Base-by-base conservation (phyloP, 2,329 filamentous ascomycete genomes). In the Xylariaceae sp. region DNA sequence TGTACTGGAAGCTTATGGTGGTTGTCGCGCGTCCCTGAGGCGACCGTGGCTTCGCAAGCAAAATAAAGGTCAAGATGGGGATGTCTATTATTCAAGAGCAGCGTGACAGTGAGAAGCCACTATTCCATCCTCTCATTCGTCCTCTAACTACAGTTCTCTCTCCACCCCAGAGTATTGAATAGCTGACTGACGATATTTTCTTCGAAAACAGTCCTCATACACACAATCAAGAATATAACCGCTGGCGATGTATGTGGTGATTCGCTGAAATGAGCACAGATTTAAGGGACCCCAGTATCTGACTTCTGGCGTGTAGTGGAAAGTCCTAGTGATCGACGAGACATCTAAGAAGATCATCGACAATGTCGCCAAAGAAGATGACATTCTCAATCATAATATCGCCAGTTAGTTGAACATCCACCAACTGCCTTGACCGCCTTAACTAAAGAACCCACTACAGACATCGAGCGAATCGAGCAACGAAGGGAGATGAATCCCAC, bases 301-400 rank as follows among this genome's bases (percentile, higher is more conserved):
- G 34, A 63, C 39, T n/a, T 29, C 0, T 26, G 4, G 19, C 17
- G 39, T 53, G 52, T 65, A 97, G 92, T 99, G 95, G 95, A 99
- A 98, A 85, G 91, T 97, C 65, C 80, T 99, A 66, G 88, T 99
- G 50, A 81, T 97, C 69, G 95, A 99, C 77, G 87, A 91, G 66
- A 82, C 81, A 54, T 93, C 91, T 73, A 88, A 88, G 73, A 93
- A 89, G 75, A 84, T 99, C 67, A 83, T 99, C 68, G 89, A 96
- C 76, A 96, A 94, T 80, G 90, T 91, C 43, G 86, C 94, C 73
- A 94, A 92, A 70, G 90, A 97, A 79, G 94, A 99, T 85, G 92
- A 97, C 70, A 96, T 99, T 65, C 88, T 99, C 77, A 96, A 96
- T 73, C 87, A 92, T 76, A 96, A 96, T 74, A 91, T 99, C 75